phyloP scores from a whole-genome alignment of 1,139 yeast genomes.

The Saccharomyces hybrid region DNA sequence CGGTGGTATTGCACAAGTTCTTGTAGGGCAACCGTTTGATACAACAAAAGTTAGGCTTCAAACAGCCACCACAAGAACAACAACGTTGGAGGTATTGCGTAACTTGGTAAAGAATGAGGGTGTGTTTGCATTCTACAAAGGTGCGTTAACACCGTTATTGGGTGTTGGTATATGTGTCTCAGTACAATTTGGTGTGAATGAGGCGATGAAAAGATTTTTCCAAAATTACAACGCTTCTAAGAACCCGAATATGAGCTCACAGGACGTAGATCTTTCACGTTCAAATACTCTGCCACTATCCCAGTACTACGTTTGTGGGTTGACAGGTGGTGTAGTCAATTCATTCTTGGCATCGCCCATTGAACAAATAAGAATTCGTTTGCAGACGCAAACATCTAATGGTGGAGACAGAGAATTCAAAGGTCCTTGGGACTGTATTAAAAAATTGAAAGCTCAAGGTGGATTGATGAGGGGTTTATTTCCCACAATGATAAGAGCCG shows the following conservation, averaged over 20 bases:
- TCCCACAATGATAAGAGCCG: slow-evolving; percentile 78
- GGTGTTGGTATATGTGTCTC: slow-evolving; percentile 95
- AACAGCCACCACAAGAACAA: slow-evolving; percentile 63
- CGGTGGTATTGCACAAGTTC: slow-evolving; percentile 86
- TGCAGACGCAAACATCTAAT: slow-evolving; percentile 66
- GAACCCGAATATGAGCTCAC: slow-evolving; percentile 5
- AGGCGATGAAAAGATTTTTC: slow-evolving; percentile 72
- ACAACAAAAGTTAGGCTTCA: slow-evolving; percentile 82
- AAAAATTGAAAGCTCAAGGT: slow-evolving; percentile 47
- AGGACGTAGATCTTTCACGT: background rate
- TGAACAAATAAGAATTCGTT: slow-evolving; percentile 83
- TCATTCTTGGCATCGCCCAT: slow-evolving; percentile 85
- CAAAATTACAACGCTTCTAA: slow-evolving; percentile 34
- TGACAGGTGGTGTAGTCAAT: slow-evolving; percentile 83
- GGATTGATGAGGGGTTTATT: slow-evolving; percentile 71
- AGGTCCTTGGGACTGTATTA: slow-evolving; percentile 78
- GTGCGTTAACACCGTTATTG: slow-evolving; percentile 74
- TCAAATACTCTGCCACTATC: slow-evolving; percentile 35
- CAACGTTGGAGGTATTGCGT: slow-evolving; percentile 65
- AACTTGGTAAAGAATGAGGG: slow-evolving; percentile 71
- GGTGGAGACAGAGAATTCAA: slow-evolving; percentile 39
- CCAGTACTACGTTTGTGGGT: slow-evolving; percentile 75
- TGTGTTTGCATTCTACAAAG: slow-evolving; percentile 73
- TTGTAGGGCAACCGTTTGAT: slow-evolving; percentile 88
- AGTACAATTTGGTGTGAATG: slow-evolving; percentile 83